These are phyloP conservation scores for Alternaria brassicicola DNA, from an alignment of 2,329 filamentous ascomycete genomes.

Conservation along the genomic window DNA sequence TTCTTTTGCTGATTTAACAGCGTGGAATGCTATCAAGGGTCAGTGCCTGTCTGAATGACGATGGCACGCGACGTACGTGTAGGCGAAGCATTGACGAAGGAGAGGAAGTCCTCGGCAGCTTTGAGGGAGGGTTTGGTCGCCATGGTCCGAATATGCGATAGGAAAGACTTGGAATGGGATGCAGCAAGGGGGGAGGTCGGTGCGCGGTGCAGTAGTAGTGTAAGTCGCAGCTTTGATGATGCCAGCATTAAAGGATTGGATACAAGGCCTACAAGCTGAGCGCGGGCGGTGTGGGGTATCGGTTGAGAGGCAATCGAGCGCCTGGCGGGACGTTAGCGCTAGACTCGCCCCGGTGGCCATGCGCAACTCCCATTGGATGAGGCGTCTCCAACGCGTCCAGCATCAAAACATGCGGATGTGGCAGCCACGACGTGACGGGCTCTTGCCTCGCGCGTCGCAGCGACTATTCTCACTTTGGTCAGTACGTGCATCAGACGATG, in stretches of 20 bases:
- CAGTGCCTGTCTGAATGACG: not conserved
- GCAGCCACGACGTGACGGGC: conserved; percentile 22
- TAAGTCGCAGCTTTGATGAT: conserved; percentile 1
- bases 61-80: conserved; percentile 68
- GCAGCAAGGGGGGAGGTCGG: conserved; percentile 11
- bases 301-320: conserved; percentile 11
- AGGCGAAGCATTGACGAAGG: conserved; percentile 92
- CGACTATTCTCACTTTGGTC: conserved; percentile 10
- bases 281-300: conserved; percentile 18
- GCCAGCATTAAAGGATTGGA: conserved; percentile 32
- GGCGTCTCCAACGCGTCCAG: conserved; percentile 20
- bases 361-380: conserved; percentile 26
- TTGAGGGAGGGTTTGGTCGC: conserved; percentile 50
- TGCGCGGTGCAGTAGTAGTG: conserved; percentile 24
- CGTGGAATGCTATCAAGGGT: conserved; percentile 78
- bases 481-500: not conserved
- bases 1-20: conserved; percentile 77
- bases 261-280: conserved; percentile 13
- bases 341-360: not conserved
- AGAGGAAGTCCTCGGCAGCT: conserved; percentile 79
- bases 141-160: conserved; percentile 39
- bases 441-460: conserved; percentile 21
- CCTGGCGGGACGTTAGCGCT: conserved; percentile 13
- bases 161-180: conserved; percentile 17
- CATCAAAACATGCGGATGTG: conserved; percentile 39